Evolutionary conservation across 129 eudicot species (phyloP).

Genomic region (Escallonia herrerae): DNA sequence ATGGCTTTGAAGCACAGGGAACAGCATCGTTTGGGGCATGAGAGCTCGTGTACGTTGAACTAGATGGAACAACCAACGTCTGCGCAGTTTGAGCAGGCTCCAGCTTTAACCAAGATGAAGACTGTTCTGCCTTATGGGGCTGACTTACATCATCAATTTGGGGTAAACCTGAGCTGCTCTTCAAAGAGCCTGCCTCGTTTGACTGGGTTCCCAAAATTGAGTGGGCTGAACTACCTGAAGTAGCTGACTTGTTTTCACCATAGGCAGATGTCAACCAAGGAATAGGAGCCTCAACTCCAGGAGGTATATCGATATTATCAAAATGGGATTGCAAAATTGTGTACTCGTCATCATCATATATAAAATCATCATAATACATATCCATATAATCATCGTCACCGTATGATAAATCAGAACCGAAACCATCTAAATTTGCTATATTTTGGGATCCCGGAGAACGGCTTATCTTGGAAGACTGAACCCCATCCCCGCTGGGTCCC

Average conservation of each 20-base stretch:
- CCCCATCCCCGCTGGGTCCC: slow-evolving; percentile 15
- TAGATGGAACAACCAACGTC: neutral
- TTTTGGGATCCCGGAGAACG: slow-evolving; percentile 20
- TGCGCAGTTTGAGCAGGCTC: slow-evolving; percentile 12
- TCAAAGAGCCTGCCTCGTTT: neutral
- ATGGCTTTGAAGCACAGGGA: slow-evolving; percentile 6
- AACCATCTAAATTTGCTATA: slow-evolving; percentile 32
- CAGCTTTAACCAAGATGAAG: slow-evolving; percentile 4
- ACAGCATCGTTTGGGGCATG: slow-evolving; percentile 5
- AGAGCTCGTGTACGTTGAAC: slow-evolving; percentile 6
- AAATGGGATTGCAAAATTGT: slow-evolving; percentile 60
- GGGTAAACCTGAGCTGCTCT: slow-evolving; percentile 5
- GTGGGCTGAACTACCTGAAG: slow-evolving; percentile 11
- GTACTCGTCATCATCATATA: slow-evolving; percentile 42
- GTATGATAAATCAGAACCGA: slow-evolving; percentile 20
- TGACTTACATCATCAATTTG: slow-evolving; percentile 1
- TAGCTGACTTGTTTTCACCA: neutral
- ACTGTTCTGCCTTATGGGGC: neutral
- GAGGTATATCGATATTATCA: slow-evolving; percentile 56
- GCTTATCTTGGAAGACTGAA: slow-evolving; percentile 17
- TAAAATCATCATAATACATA: slow-evolving; percentile 27
- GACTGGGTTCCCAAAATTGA: slow-evolving; percentile 7
- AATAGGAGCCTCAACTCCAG: slow-evolving; percentile 56
- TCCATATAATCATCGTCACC: slow-evolving; percentile 35
- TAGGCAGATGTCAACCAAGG: slow-evolving; percentile 45